Evolutionary conservation across 2,329 filamentous ascomycete species (phyloP).

Genomic region (Lasiodiplodia gonubiensis): DNA sequence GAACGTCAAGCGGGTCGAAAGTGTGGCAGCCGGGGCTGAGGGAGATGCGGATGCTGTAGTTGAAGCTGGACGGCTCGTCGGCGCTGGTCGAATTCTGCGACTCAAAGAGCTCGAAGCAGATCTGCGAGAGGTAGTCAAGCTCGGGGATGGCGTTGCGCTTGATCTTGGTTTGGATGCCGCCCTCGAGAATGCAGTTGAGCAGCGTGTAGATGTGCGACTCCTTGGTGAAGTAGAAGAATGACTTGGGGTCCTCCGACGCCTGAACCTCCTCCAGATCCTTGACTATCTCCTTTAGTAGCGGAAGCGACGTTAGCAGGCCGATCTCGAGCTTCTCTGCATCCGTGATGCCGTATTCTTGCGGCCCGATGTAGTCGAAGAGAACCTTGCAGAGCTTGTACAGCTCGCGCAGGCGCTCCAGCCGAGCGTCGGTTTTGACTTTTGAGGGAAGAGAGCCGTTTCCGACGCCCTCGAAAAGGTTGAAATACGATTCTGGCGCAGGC

Average conservation of each 20-base stretch:
- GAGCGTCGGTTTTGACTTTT: slow-evolving; percentile 80
- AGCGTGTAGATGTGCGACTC: slow-evolving; percentile 98
- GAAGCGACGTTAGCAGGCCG: slow-evolving; percentile 89
- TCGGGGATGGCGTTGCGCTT: slow-evolving; percentile 93
- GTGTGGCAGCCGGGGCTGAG: slow-evolving; percentile 96
- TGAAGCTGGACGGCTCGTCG: slow-evolving; percentile 74
- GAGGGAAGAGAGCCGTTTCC: slow-evolving; percentile 52
- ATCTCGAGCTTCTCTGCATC: slow-evolving; percentile 98
- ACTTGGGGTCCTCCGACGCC: slow-evolving; percentile 90
- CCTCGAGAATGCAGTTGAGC: slow-evolving; percentile 96
- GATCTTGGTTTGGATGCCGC: slow-evolving; percentile 96
- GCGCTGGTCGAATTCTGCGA: slow-evolving; percentile 72
- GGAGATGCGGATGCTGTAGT: slow-evolving; percentile 95
- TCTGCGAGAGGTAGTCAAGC: slow-evolving; percentile 95
- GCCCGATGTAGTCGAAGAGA: slow-evolving; percentile 96
- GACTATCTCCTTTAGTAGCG: slow-evolving; percentile 94
- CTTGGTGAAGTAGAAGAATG: slow-evolving; percentile 99
- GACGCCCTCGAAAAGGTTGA: slow-evolving; percentile 84
- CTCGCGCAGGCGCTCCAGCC: slow-evolving; percentile 87
- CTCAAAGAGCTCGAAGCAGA: slow-evolving; percentile 98
- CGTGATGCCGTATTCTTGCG: slow-evolving; percentile 96
- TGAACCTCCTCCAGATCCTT: slow-evolving; percentile 97
- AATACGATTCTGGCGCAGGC: slow-evolving; percentile 67
- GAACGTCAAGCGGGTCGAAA: slow-evolving; percentile 93
- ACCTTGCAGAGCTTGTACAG: slow-evolving; percentile 93